These are phyloP conservation scores for Russula sp. DNA, from an alignment of 768 basidiomycete species.

Conservation along the genomic window DNA sequence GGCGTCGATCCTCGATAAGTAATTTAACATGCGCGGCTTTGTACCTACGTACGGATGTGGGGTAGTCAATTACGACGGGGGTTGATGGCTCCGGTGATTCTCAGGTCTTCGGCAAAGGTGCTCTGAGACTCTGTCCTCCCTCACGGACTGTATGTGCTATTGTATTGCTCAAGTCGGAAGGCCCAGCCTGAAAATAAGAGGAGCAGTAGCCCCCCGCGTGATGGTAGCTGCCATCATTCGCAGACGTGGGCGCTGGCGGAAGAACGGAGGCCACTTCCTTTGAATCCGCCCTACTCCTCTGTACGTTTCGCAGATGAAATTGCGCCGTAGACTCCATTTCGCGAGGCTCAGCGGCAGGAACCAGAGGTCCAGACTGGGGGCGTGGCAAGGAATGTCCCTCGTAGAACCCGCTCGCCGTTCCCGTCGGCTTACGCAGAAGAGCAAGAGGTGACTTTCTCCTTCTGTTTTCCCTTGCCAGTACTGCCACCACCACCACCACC, in stretches of 20 bases:
- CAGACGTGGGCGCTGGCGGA: background rate
- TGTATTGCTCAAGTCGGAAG: background rate
- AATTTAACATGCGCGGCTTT: constrained; percentile 48
- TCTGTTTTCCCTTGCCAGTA: background rate
- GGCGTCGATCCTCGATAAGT: constrained; percentile 57
- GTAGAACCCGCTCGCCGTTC: background rate
- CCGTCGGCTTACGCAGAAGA: background rate
- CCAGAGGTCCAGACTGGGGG: background rate
- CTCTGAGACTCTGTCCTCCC: background rate
- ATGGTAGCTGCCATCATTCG: background rate
- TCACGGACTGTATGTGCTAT: background rate
- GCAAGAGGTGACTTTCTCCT: background rate
- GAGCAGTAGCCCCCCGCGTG: background rate
- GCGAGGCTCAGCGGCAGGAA: background rate
- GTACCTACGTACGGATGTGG: background rate
- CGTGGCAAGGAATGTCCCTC: background rate
- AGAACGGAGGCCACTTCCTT: background rate
- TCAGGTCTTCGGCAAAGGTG: constrained; percentile 1
- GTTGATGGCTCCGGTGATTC: background rate
- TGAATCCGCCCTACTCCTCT: background rate
- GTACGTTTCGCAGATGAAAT: background rate
- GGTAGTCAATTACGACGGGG: background rate
- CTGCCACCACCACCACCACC: background rate
- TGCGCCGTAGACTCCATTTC: background rate
- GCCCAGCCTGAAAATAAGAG: background rate